Evolutionary conservation across 257 asterid species (phyloP).

Genomic region (Striga asiatica): DNA sequence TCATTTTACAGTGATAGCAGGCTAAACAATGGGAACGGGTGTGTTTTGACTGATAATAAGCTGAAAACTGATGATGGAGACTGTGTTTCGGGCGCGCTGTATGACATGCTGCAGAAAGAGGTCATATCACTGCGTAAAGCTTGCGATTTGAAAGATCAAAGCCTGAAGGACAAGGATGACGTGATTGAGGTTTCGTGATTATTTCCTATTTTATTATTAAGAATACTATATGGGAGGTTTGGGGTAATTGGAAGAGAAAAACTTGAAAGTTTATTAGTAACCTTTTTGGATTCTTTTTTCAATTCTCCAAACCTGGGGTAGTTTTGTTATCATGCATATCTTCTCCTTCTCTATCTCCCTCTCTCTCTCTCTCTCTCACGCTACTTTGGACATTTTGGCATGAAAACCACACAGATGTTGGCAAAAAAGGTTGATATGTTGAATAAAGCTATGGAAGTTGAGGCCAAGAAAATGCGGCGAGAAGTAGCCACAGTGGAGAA

Average conservation of each 20-base stretch:
- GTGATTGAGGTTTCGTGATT: slow-evolving; percentile 58
- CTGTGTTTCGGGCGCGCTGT: slow-evolving; percentile 61
- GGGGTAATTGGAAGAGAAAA: not conserved
- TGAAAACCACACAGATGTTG: slow-evolving; percentile 50
- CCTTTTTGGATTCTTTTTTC: too few relatives aligned
- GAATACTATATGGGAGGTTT: not conserved
- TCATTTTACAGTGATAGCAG: slow-evolving; percentile 33
- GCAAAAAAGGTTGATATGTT: slow-evolving; percentile 75
- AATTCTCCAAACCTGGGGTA: not conserved
- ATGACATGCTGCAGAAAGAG: slow-evolving; percentile 91
- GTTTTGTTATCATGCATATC: not conserved
- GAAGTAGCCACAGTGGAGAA: slow-evolving; percentile 79
- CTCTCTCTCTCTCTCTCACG: not conserved
- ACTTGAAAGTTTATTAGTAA: too few relatives aligned
- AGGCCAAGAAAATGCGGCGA: slow-evolving; percentile 80
- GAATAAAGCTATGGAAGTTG: slow-evolving; percentile 81
- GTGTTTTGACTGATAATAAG: slow-evolving; percentile 32
- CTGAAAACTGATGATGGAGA: slow-evolving; percentile 39
- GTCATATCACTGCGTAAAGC: slow-evolving; percentile 61
- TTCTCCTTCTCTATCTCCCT: not conserved
- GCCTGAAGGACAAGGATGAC: slow-evolving; percentile 74
- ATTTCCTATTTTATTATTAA: not conserved
- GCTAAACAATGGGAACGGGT: slow-evolving; percentile 24
- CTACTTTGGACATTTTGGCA: slow-evolving; percentile 4
- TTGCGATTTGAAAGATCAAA: slow-evolving; percentile 72